Conservation (phyloP, 192 early-diverging fungal species). For the Pilaira anomala region DNA sequence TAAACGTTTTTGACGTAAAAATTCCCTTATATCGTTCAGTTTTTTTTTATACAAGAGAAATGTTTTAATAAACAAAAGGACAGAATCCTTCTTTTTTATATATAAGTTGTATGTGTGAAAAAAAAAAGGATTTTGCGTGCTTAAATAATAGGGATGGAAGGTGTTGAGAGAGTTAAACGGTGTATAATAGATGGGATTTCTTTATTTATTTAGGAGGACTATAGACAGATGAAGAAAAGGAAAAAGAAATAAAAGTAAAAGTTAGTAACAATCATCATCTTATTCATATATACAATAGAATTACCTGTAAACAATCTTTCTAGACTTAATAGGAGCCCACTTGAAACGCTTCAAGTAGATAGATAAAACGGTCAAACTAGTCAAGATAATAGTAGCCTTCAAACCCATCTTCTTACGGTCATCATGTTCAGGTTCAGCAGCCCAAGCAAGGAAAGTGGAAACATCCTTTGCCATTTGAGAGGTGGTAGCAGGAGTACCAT, state of each 20-base stretch:
- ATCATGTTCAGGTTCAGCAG: slow-evolving; percentile 95
- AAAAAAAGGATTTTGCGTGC: too few species aligned
- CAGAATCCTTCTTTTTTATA: too few species aligned
- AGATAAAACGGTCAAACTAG: slow-evolving; percentile 68
- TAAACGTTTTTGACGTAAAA: too few species aligned
- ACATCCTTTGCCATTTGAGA: slow-evolving; percentile 98
- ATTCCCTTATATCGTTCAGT: too few species aligned
- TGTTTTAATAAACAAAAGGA: too few species aligned
- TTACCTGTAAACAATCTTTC: slow-evolving; percentile 84
- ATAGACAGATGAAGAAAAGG: slow-evolving; percentile 2
- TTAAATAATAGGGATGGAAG: too few species aligned
- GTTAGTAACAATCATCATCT: neutral
- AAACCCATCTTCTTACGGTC: slow-evolving; percentile 95
- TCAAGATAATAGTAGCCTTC: slow-evolving; percentile 77
- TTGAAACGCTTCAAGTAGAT: slow-evolving; percentile 93
- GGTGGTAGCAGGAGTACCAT: slow-evolving; percentile 92
- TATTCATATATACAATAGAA: neutral
- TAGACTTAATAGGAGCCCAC: slow-evolving; percentile 86
- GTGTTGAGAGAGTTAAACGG: too few species aligned
- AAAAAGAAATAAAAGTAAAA: neutral
- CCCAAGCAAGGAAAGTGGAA: slow-evolving; percentile 89
- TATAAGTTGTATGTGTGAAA: too few species aligned
- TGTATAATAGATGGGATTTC: neutral
- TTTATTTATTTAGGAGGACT: slow-evolving; percentile 34
- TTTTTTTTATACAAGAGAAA: too few species aligned